Evolutionary conservation across 768 basidiomycete species (phyloP).

Genomic region (Mycena rosella): DNA sequence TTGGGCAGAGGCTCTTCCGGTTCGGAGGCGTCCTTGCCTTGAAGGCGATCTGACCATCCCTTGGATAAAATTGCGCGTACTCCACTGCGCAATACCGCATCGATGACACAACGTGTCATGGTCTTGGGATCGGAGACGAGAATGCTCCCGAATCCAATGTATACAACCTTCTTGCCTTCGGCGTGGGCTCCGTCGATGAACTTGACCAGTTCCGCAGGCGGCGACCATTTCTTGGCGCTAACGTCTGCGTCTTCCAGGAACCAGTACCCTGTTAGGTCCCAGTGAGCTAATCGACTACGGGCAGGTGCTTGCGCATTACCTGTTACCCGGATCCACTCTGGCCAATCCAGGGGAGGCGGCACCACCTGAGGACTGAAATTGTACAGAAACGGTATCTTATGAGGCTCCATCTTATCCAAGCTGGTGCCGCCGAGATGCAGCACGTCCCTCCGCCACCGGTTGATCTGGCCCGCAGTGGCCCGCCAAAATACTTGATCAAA

Average conservation of each 20-base stretch:
- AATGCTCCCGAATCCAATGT: slow-evolving; percentile 98
- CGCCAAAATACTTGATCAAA: slow-evolving; percentile 99
- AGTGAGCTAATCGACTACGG: slow-evolving; percentile 6
- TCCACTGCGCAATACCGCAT: slow-evolving; percentile 88
- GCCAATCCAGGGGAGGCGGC: slow-evolving; percentile 97
- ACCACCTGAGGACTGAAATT: slow-evolving; percentile 95
- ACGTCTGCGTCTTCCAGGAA: slow-evolving; percentile 95
- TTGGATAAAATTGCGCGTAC: slow-evolving; percentile 96
- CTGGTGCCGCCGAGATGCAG: slow-evolving; percentile 85
- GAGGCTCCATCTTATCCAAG: slow-evolving; percentile 95
- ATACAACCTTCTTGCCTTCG: slow-evolving; percentile 89
- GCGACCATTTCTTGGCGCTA: slow-evolving; percentile 88
- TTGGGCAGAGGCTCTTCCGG: slow-evolving; percentile 78
- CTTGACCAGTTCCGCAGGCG: slow-evolving; percentile 81
- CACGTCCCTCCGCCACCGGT: slow-evolving; percentile 88
- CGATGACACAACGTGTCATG: slow-evolving; percentile 93
- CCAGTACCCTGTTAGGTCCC: slow-evolving; percentile 83
- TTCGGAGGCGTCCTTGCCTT: slow-evolving; percentile 75
- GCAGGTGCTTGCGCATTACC: slow-evolving; percentile 55
- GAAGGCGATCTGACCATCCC: slow-evolving; percentile 96
- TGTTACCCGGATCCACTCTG: slow-evolving; percentile 97
- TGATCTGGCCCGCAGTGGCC: slow-evolving; percentile 93
- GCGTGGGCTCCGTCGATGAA: slow-evolving; percentile 88
- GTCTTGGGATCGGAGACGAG: slow-evolving; percentile 94
- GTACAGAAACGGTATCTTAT: slow-evolving; percentile 98